Percentiles rank a stretch among this genome's conserved stretches.
phyloP scores from a whole-genome alignment of 345 rosid genomes.

The Moricandia moricandioides region DNA sequence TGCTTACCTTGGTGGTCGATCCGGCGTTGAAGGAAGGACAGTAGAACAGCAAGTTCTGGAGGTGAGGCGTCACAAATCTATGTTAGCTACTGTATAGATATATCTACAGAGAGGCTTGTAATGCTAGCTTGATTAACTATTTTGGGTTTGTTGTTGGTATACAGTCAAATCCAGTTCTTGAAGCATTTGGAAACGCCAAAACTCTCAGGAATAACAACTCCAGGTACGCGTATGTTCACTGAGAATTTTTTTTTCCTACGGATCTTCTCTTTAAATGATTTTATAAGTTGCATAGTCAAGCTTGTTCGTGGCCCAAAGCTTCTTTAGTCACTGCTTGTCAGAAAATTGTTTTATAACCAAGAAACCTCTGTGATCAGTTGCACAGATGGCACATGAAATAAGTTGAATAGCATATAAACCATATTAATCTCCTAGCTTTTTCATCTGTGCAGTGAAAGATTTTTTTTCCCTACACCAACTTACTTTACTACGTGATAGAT shows the following conservation, averaged over 20 bases:
- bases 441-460: slow-evolving; percentile 7
- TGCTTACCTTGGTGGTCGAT: slow-evolving; percentile 96
- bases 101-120: slow-evolving; percentile 7
- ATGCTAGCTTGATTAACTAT: slow-evolving; percentile 28
- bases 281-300: neutral
- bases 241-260: neutral
- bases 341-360: neutral
- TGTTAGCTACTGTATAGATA: neutral
- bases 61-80: slow-evolving; percentile 49
- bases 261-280: slow-evolving; percentile 9
- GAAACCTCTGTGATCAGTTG: slow-evolving; percentile 1
- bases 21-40: slow-evolving; percentile 98
- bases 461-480: neutral
- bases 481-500: neutral
- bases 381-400: neutral
- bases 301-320: slow-evolving; percentile 10
- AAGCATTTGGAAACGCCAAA: slow-evolving; percentile 99
- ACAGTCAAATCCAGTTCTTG: slow-evolving; percentile 99
- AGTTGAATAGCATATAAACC: neutral
- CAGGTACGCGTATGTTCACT: slow-evolving; percentile 50
- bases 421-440: slow-evolving; percentile 6
- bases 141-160: slow-evolving; percentile 31
- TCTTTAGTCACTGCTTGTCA: slow-evolving; percentile 3
- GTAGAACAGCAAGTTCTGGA: slow-evolving; percentile 99
- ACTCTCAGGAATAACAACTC: slow-evolving; percentile 98